Evolutionary conservation across 495 filamentous ascomycete genomes (phyloP), one percentile per base, ranked within the genome.

Genomic region (Pseudotulostoma volvatum): DNA sequence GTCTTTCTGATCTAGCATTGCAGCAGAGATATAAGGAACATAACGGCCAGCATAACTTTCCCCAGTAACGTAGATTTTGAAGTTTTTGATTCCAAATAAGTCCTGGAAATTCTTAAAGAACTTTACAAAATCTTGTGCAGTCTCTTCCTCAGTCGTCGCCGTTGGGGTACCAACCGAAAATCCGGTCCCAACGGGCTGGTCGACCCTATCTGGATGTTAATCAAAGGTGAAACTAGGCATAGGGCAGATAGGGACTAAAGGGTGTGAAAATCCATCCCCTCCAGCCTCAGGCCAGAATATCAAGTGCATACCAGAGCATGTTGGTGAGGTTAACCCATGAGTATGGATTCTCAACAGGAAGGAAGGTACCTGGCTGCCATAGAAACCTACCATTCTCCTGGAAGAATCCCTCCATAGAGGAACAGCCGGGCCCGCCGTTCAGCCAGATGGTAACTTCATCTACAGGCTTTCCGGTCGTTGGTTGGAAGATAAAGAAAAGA

Each of bases 401-500:
- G 9, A 80, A 56, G 21, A 84, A 69, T 9, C 73, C 73, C 34
- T 74, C 73, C 34, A 79, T 67, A 1, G 76, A 81, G 42, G 70
- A 76, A 51, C 76, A 80, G 11, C 75, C 76, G 9, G 70, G 71
- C 11, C 79, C 77, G 15, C 79, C 79, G 47, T 82, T 83, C 16
- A 83, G 47, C 55, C 77, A 84, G 46, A 84, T 77, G n/a, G 71
- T 61, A 37, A 81, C 74, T 54, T 84, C 79, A 35, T 83, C 73
- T 2, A 57, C 46, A 4, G 68, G 3, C 46, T 48, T 3, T 45
- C 45, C 8, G 44, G 33, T 3, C 64, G 60, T 31, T 79, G 76
- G 71, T 0, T 76, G 78, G 44, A 80, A 83, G 56, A 77, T 83
- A 80, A 81, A 87, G 50, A 82, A 87, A 46, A 70, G 84, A n/a